These are phyloP conservation scores for Phytophthora hibernalis DNA, from an alignment of 352 stramenopile genomes.

Conservation along the genomic window DNA sequence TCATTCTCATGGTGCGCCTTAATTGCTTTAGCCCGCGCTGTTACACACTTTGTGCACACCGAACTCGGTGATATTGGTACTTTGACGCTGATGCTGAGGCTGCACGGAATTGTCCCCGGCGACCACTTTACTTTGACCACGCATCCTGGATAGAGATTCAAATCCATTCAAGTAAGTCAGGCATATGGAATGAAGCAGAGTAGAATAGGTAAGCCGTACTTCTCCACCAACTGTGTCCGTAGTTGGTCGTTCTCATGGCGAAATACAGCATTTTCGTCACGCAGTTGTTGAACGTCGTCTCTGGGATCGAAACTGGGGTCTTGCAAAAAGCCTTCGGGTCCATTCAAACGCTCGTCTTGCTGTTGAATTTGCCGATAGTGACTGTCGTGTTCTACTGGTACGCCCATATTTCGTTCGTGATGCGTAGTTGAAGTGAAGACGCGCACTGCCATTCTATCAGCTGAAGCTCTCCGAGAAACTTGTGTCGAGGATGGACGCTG, in stretches of 20 bases:
- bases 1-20: constrained; percentile 28
- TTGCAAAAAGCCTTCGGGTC: constrained; percentile 4
- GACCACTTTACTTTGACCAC: constrained; percentile 46
- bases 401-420: constrained; percentile 2
- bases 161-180: constrained; percentile 1
- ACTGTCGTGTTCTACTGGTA: neutral
- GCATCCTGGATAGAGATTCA: constrained; percentile 33
- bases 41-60: constrained; percentile 32
- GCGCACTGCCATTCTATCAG: constrained; percentile 8
- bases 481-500: constrained; percentile 24
- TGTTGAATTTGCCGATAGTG: constrained; percentile 3
- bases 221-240: constrained; percentile 43
- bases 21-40: constrained; percentile 20
- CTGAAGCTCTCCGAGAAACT: constrained; percentile 2
- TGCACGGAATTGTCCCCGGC: constrained; percentile 50
- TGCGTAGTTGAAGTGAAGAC: constrained; percentile 12
- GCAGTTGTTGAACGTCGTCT: constrained; percentile 23
- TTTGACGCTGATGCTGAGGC: constrained; percentile 12
- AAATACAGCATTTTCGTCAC: constrained; percentile 36
- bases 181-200: neutral
- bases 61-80: neutral
- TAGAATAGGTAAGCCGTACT: constrained; percentile 22
- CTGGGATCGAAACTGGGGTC: constrained; percentile 7
- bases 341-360: constrained; percentile 1
- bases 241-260: constrained; percentile 38